phyloP scores from a whole-genome alignment of 345 rosid genomes.

The Citrus sp. region DNA sequence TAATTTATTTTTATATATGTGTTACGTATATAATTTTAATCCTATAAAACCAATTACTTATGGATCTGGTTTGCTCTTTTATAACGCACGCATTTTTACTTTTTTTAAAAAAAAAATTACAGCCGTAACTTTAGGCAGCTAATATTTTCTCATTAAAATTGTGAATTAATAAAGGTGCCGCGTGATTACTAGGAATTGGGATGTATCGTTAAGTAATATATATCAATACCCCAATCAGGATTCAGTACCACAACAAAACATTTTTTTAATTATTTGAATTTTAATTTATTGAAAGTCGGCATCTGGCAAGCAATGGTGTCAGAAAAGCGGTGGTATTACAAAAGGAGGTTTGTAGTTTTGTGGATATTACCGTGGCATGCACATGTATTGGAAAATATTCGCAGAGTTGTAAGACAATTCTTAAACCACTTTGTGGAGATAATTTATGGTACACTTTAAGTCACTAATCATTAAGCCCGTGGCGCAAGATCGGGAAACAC shows the following conservation, averaged over 20 bases:
- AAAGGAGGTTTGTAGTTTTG: background rate
- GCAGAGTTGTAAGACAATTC: background rate
- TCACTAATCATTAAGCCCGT: slow-evolving; percentile 28
- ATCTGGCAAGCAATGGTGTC: background rate
- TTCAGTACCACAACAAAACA: background rate
- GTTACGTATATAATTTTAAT: no score
- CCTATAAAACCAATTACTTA: no score
- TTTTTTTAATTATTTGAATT: background rate
- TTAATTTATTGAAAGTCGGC: background rate
- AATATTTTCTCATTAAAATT: no score
- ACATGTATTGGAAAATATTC: slow-evolving; percentile 21
- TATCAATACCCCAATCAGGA: no score
- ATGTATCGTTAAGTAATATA: no score
- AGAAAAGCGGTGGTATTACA: background rate
- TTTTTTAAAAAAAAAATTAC: no score
- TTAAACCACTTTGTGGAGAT: slow-evolving; percentile 2
- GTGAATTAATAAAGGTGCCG: no score
- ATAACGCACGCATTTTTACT: no score
- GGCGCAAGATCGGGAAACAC: slow-evolving; percentile 31
- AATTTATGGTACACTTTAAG: slow-evolving; percentile 1
- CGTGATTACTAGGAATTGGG: no score
- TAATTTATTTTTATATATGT: no score
- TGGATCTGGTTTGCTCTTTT: no score
- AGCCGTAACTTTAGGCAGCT: no score
- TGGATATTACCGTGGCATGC: slow-evolving; percentile 19